Conservation (phyloP, 1,284 basidiomycete genomes). For the Golubevia pallescens region DNA sequence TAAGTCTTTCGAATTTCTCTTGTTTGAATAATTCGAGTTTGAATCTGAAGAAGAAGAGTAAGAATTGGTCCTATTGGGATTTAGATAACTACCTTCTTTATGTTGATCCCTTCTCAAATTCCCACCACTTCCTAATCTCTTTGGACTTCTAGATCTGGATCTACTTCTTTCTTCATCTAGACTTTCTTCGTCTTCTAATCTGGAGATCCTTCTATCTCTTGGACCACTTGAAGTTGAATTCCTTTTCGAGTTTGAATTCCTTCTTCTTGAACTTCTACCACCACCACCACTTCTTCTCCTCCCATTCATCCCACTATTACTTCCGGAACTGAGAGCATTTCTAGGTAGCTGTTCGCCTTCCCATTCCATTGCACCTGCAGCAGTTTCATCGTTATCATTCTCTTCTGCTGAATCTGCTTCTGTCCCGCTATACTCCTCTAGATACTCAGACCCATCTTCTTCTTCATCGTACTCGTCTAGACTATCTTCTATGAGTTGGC, state of each 20-base stretch:
- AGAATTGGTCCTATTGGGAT: too few relatives aligned
- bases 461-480: too few relatives aligned
- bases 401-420: too few relatives aligned
- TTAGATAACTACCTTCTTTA: too few relatives aligned
- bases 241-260: background rate
- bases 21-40: slow-evolving; percentile 5
- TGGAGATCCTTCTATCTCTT: too few relatives aligned
- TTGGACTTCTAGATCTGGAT: slow-evolving; percentile 7
- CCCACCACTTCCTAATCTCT: background rate
- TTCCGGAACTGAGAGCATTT: slow-evolving; percentile 16
- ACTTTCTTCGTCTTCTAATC: too few relatives aligned
- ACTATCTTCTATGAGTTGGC: too few relatives aligned
- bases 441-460: too few relatives aligned
- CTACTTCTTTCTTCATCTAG: slow-evolving; percentile 8
- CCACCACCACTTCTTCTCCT: slow-evolving; percentile 3
- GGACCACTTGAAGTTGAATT: too few relatives aligned
- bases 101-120: too few relatives aligned
- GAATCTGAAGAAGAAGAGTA: too few relatives aligned
- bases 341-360: slow-evolving; percentile 33
- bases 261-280: slow-evolving; percentile 6
- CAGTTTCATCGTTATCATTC: slow-evolving; percentile 1
- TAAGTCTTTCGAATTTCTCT: too few relatives aligned
- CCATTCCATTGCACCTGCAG: slow-evolving; percentile 27
- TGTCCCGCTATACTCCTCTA: background rate
- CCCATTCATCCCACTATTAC: background rate